A percentile compares a stretch with the other conserved stretches of the same genome.
These are phyloP conservation scores for Paraglomus occultum DNA, from an alignment of 192 early-diverging fungal genomes.

Conservation along the genomic window DNA sequence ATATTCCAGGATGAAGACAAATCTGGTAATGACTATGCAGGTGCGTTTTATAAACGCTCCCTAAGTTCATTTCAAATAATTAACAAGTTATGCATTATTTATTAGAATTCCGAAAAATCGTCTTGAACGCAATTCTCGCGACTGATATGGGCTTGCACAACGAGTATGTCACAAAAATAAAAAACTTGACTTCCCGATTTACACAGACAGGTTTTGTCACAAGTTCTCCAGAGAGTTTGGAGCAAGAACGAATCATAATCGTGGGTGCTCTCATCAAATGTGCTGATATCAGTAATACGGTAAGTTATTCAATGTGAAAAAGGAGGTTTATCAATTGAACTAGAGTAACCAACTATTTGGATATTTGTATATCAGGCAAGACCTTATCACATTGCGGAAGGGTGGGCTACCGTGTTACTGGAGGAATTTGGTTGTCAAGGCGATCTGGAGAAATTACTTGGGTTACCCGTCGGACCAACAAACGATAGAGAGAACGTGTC, in stretches of 20 bases:
- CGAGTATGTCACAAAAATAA: conserved; percentile 74
- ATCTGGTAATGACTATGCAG: conserved; percentile 4
- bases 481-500: conserved; percentile 50
- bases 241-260: conserved; percentile 61
- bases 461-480: conserved; percentile 45
- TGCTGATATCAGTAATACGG: conserved; percentile 78
- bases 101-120: conserved; percentile 68
- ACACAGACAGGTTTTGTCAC: conserved; percentile 35
- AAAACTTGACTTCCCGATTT: conserved; percentile 57
- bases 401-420: conserved; percentile 68
- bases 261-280: conserved; percentile 77
- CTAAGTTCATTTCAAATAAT: not conserved
- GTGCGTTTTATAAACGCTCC: conserved; percentile 6
- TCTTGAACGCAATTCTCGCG: conserved; percentile 70
- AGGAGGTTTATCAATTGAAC: not conserved
- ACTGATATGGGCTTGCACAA: conserved; percentile 82
- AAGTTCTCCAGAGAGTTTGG: conserved; percentile 41
- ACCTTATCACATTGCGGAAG: conserved; percentile 64
- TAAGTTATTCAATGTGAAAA: conserved; percentile 29
- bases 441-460: conserved; percentile 70
- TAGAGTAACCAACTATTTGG: not conserved
- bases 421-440: conserved; percentile 69
- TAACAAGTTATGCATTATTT: not conserved
- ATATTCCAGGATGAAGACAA: conserved; percentile 40
- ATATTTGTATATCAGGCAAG: conserved; percentile 44